Base-by-base conservation (phyloP, 1,284 basidiomycete genomes). In the Pyrrhoderma lamaoense region DNA sequence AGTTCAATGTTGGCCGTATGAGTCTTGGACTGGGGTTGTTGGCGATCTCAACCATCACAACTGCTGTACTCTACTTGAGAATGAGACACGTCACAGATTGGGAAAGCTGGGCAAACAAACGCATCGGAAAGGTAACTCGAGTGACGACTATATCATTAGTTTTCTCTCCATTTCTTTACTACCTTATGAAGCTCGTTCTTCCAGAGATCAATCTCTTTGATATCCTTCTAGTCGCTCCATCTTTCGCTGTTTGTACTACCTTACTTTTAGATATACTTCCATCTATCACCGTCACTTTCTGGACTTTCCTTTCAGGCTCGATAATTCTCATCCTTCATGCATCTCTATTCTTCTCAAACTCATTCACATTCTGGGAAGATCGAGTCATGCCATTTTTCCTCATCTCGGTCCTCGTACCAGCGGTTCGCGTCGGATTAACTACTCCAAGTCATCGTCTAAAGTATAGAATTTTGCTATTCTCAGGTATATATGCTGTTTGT, bases 361-460 rank as follows among this genome's bases (percentile, higher is more conserved):
- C 93, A 0, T 96, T 91, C 70, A 89, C 89, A 27, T 81, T 99
- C 64, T 97, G 93, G 89, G 96, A 99, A 75, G 94, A 98, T 64
- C 77, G 79, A 34, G 73, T 92, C 48, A 74, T 89, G 5, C 77
- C 80, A 2, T 93, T 84, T 73, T 75, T 96, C 47, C 70, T 85
- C 46, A 65, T 84, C 45, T 76, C 87, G 11, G 73, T 84, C 42
- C 66, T 89, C 34, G 67, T 79, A 21, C 74, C 84, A 0, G 70
- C 74, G 54, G 68, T 83, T 58, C 65, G 82, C 2, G 69, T 70
- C 18, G 85, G 87, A 0, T 68, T 86, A 37, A 70, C 73, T 1
- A 85, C 87, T 0, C 85, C 88, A 0, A 83, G 80, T 3, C 58
- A 75, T 0, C 76, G 79, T 16, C 74, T 94, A 47, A 81, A 89